Conservation (phyloP, 2,329 filamentous ascomycete species). For the Penicillium sp. region DNA sequence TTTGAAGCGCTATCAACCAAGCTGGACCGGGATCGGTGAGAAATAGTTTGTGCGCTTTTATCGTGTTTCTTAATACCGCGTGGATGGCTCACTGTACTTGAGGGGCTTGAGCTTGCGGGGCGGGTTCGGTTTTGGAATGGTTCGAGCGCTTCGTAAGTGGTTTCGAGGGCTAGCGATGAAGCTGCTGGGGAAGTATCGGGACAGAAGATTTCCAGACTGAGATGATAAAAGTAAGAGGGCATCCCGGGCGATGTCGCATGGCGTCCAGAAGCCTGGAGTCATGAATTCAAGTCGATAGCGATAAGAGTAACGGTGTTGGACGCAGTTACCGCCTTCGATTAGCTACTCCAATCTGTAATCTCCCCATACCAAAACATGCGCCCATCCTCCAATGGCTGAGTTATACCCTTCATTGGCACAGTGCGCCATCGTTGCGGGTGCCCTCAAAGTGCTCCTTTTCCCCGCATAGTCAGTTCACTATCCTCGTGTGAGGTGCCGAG, state of each 20-base stretch:
- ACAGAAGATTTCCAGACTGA: conserved; percentile 59
- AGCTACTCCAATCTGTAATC: background rate
- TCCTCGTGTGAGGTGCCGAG: background rate
- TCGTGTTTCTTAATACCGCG: background rate
- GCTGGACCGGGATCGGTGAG: conserved; percentile 1
- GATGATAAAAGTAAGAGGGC: conserved; percentile 65
- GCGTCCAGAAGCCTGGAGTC: background rate
- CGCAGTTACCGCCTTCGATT: background rate
- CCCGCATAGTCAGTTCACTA: background rate
- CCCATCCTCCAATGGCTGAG: conserved; percentile 58
- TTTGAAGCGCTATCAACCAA: background rate
- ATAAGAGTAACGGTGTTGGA: background rate
- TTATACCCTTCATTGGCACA: conserved; percentile 60
- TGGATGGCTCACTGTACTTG: conserved; percentile 3
- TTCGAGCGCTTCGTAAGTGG: conserved; percentile 38
- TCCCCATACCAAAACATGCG: conserved; percentile 26
- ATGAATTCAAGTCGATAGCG: background rate
- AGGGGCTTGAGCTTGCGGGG: conserved; percentile 15
- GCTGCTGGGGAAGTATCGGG: conserved; percentile 1
- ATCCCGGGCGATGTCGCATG: conserved; percentile 45
- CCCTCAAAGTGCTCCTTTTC: conserved; percentile 64
- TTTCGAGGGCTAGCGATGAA: conserved; percentile 33
- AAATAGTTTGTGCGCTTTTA: conserved; percentile 3
- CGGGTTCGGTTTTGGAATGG: conserved; percentile 35
- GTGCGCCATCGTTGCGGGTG: conserved; percentile 80